Evolutionary conservation across 2,329 filamentous ascomycete genomes (phyloP).

Genomic region (Trichophaea hybrida): DNA sequence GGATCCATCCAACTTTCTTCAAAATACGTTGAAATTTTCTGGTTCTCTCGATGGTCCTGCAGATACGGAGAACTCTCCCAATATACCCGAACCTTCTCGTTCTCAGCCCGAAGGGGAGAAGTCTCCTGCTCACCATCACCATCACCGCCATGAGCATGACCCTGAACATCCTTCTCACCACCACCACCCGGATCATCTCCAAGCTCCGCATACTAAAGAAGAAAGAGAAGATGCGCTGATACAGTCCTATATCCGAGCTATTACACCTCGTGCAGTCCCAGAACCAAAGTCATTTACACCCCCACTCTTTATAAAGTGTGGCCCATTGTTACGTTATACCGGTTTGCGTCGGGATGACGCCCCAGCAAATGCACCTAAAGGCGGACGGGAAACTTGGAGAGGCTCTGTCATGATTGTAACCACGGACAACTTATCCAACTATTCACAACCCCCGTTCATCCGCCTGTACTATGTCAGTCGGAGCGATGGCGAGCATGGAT

Average conservation of each 20-base stretch:
- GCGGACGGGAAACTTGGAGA: constrained; percentile 70
- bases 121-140: not conserved
- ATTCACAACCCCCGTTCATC: constrained; percentile 61
- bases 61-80: not conserved
- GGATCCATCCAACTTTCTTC: not conserved
- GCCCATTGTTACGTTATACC: constrained; percentile 77
- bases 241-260: constrained; percentile 19
- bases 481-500: constrained; percentile 30
- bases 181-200: constrained; percentile 6
- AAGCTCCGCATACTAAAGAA: constrained; percentile 12
- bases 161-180: constrained; percentile 8
- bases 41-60: constrained; percentile 2
- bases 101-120: not conserved
- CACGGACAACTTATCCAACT: constrained; percentile 66
- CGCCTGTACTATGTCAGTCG: constrained; percentile 47
- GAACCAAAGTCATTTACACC: constrained; percentile 65
- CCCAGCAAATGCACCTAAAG: constrained; percentile 29
- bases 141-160: constrained; percentile 1
- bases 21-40: not conserved
- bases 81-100: not conserved
- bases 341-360: constrained; percentile 53
- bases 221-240: constrained; percentile 17
- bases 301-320: constrained; percentile 71
- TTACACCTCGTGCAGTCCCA: constrained; percentile 25
- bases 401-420: constrained; percentile 95